Evolutionary conservation across 2,329 filamentous ascomycete genomes (phyloP), one percentile per base, ranked within the genome.

Genomic region (Aureobasidium sp.): DNA sequence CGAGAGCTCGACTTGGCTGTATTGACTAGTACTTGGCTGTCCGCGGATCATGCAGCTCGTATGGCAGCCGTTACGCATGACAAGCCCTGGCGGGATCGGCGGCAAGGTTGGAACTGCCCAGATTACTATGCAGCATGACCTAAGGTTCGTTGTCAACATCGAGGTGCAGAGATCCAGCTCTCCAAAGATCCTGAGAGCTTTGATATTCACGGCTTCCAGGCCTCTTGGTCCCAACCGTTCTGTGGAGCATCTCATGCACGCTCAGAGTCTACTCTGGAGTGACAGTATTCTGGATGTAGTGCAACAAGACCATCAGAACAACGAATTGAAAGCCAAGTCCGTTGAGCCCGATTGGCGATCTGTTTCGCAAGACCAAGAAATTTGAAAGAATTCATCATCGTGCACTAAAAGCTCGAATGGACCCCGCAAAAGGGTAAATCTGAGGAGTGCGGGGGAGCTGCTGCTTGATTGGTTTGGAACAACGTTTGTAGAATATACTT

Each of bases 31-130:
- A 8, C 57, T 52, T 60, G 57, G 57, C 57, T 30, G 15, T 34
- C 55, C 36, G 47, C 57, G 47, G 57, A 60, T 50, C 47, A 52
- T 60, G 57, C 37, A 60, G 29, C 32, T 34, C 16, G 32, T 48
- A 49, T 30, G 21, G 44, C 3, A 49, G 25, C 55, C 34, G 55
- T 59, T 59, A 44, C 55, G 55, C 44, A 8, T 59, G 55, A 59
- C 55, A 41, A 59, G 21, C 32, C 41, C 5, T 57, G 16, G 41
- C 53, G 32, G 41, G 41, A 57, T 36, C 32, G 11, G 47, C 44
- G 57, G 57, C 57, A 60, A 50, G 44, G 41, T 59, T 48, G 27
- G 21, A n/a, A 6, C 21, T 37, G 44, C 11, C 25, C 3, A 21
- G 36, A 16, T 3, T 25, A 27, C 21, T n/a, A 36, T 8, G 41